These are phyloP conservation scores for Lipomyces yarrowii DNA, from an alignment of 1,139 yeast species.

Conservation along the genomic window DNA sequence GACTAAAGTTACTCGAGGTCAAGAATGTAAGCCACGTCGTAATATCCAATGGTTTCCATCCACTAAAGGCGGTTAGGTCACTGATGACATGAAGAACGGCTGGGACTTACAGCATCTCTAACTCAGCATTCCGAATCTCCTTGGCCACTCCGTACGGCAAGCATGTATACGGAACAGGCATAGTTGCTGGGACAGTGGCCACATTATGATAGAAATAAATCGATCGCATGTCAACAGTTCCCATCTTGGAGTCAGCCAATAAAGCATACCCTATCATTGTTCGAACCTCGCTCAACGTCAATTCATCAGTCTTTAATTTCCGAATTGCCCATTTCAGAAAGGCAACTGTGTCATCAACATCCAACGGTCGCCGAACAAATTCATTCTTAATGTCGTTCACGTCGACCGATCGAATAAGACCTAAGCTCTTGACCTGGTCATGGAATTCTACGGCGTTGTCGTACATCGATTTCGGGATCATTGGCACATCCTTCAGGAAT, in stretches of 20 bases:
- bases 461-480: slow-evolving; percentile 38
- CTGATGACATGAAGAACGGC: background rate
- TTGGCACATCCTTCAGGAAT: slow-evolving; percentile 41
- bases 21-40: slow-evolving; percentile 40
- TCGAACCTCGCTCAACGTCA: slow-evolving; percentile 24
- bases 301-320: slow-evolving; percentile 20
- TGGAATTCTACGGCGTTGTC: slow-evolving; percentile 38
- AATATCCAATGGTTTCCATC: slow-evolving; percentile 39
- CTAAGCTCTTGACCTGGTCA: slow-evolving; percentile 37
- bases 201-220: slow-evolving; percentile 38
- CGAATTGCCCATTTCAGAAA: slow-evolving; percentile 32
- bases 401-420: slow-evolving; percentile 36
- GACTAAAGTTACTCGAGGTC: slow-evolving; percentile 22
- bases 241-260: slow-evolving; percentile 32
- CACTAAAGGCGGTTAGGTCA: slow-evolving; percentile 25
- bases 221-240: slow-evolving; percentile 35
- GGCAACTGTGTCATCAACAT: slow-evolving; percentile 24
- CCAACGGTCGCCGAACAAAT: slow-evolving; percentile 37
- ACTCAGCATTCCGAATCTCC: slow-evolving; percentile 32
- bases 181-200: slow-evolving; percentile 36
- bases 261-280: slow-evolving; percentile 29
- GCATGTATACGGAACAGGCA: slow-evolving; percentile 43
- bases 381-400: slow-evolving; percentile 39
- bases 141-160: slow-evolving; percentile 37
- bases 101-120: slow-evolving; percentile 29